Evolutionary conservation across 495 filamentous ascomycete genomes (phyloP), one percentile per base, ranked within the genome.

Genomic region (Pyrenula massariospora): DNA sequence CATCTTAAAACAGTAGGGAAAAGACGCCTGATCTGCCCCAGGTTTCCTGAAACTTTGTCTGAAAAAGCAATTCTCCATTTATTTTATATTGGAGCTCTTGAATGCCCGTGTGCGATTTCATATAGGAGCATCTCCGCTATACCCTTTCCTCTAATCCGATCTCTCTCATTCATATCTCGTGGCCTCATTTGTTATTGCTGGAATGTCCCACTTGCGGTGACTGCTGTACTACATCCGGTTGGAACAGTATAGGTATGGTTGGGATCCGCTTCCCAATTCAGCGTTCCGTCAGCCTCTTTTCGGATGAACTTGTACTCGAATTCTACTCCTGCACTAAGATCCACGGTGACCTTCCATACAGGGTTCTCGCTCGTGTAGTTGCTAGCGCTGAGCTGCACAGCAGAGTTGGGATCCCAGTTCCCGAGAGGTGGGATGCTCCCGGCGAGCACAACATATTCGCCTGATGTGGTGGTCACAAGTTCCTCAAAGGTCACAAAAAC

Each of bases 271-370:
- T 88, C 84, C 85, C 84, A 88, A 20, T 59, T 67, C 1, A 86
- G 70, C 1, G 65, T 64, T 2, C 82, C 79, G 63, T 81, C 74
- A 2, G 68, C 64, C 52, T 73, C 69, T 31, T 83, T 70, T 8
- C 77, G 76, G 57, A 89, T 80, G 60, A 80, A 91, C 70, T 89
- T 89, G 63, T 88, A 89, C 65, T 83, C 58, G 24, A 89, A 72
- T 5, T 58, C 62, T 49, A 70, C 67, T 0, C 84, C 83, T 0
- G 76, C 75, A 0, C 75, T 65, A 1, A 88, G 59, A 1, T 62
- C 66, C 2, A 85, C 59, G 0, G 77, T 77, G 0, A 65, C 76
- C 50, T 56, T 74, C 85, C 85, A 88, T 10, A 84, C 56, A 1
- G 79, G 78, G 59, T 85, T 73, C 56, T 60, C 73, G 10, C 57